Conservation (phyloP, 495 filamentous ascomycete genomes). For the Astrocystis sublimbata region DNA sequence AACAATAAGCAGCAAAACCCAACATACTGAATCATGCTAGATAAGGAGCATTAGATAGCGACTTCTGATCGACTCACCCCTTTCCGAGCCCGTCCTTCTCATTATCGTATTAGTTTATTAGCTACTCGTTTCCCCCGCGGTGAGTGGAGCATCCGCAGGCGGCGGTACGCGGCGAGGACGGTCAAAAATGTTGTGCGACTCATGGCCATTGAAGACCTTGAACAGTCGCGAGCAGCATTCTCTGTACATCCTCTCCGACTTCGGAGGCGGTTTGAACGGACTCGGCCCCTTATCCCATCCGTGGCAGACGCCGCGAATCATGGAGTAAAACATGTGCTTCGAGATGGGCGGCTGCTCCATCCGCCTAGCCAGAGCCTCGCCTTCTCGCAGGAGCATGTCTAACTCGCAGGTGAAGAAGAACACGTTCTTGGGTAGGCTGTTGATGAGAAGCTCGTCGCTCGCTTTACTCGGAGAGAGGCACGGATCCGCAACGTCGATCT, state of each 20-base stretch:
- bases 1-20: neutral
- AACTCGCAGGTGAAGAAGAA: constrained; percentile 81
- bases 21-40: neutral
- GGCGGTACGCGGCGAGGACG: constrained; percentile 5
- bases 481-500: constrained; percentile 36
- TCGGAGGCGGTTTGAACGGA: constrained; percentile 59
- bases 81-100: too few relatives aligned
- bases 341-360: constrained; percentile 55
- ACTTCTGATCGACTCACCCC: too few relatives aligned
- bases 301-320: constrained; percentile 73
- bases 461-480: constrained; percentile 43
- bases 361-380: constrained; percentile 64
- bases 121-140: neutral
- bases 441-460: constrained; percentile 38
- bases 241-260: constrained; percentile 40
- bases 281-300: constrained; percentile 88
- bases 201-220: constrained; percentile 34
- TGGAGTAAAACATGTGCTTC: constrained; percentile 68
- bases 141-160: neutral
- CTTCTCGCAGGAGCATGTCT: constrained; percentile 86
- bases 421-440: constrained; percentile 52
- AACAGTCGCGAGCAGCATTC: constrained; percentile 40
- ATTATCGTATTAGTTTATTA: too few relatives aligned
- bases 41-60: neutral
- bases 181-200: constrained; percentile 13